Base-by-base conservation (phyloP, 2,329 filamentous ascomycete species). In the Stachybotrys elegans region DNA sequence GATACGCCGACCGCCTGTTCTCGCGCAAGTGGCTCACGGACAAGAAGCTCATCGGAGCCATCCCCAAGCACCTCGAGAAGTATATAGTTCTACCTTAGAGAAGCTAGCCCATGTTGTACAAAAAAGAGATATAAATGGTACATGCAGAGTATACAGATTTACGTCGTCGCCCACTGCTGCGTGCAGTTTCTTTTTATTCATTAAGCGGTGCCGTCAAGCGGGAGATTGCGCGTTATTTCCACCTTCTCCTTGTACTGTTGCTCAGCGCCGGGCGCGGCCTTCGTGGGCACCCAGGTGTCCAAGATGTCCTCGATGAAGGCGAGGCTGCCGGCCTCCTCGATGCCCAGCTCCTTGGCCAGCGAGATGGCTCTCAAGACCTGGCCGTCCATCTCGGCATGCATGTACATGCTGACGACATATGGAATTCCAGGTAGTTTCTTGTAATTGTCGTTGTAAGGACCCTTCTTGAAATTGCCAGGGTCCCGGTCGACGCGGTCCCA, bases 1-100 rank as follows among this genome's bases (percentile, higher is more conserved):
- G 93, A 59, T 98, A 98, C 64, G 93, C 93, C 5, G 93, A 98
- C 52, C 77, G 93, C 27, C 66, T 98, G 49, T 98, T 98, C 70
- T 95, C 88, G 37, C 81, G 81, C 65, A 91, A 86, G 66, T 98
- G 93, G 93, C 69, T 98, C 54, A 76, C 83, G 63, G 81, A 83
- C 58, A 98, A 97, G 81, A 86, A 86, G 46, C 71, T 98, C 51
- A 66, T 93, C 37, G 79, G 72, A 22, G 84, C 90, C 35, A 84
- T 98, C 62, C 93, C 93, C 6, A 78, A 88, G 70, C 83, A 88
- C 61, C 67, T 97, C 61, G 80, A 87, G 64, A 95, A 90, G 76
- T 97, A 98, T 68, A 94, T 96, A 66, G 91, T 97, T 49, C 70
- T 97, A 65, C 86, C 88, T 52, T 95, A 70, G 48, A 53, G 43